Evolutionary conservation across 768 basidiomycete species (phyloP), one percentile per base, ranked within the genome.

Genomic region (Naganishia kalamii): DNA sequence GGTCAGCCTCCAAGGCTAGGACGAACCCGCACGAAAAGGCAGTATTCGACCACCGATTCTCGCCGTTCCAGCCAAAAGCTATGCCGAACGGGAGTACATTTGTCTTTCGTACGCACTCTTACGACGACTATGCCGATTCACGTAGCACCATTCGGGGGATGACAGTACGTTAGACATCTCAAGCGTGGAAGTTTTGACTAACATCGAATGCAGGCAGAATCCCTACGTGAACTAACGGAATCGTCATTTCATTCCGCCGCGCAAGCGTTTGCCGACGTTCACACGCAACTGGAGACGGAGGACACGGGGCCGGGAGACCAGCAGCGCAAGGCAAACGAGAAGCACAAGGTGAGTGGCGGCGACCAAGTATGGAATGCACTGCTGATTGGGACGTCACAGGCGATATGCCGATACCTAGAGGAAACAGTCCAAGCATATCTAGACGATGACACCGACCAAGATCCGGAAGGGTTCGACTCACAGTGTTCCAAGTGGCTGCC

Each of bases 41-140:
- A 15, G 35, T 57, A 3, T 57, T 57, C 54, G 54, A 40, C 17
- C 32, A 57, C 23, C 54, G 54, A 5, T 57, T 57, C n/a, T 10
- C 12, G 40, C 37, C 54, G 35, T 57, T 57, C 23, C n/a, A 15
- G 11, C 15, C n/a, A 3, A 25, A 19, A n/a, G 23, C 23, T 8
- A 25, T 25, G 33, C 17, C 21, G 21, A 33, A 6, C 21, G 21
- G 33, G 54, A 40, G 27, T 8, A 21, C 5, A n/a, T 11, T n/a
- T 6, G 43, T 15, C 21, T 44, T 11, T n/a, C 5, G 43, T n/a
- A 44, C 13, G 5, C 8, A n/a, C 21, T 44, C 43, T 5, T 44
- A 44, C 19, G 11, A 44, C 6, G 43, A n/a, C 11, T 44, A 11
- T n/a, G 21, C 19, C 7, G 11, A n/a, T 6, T 44, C 43, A 15